Conservation (phyloP, 208 protist genomes). For the Balamuthia mandrillaris region DNA sequence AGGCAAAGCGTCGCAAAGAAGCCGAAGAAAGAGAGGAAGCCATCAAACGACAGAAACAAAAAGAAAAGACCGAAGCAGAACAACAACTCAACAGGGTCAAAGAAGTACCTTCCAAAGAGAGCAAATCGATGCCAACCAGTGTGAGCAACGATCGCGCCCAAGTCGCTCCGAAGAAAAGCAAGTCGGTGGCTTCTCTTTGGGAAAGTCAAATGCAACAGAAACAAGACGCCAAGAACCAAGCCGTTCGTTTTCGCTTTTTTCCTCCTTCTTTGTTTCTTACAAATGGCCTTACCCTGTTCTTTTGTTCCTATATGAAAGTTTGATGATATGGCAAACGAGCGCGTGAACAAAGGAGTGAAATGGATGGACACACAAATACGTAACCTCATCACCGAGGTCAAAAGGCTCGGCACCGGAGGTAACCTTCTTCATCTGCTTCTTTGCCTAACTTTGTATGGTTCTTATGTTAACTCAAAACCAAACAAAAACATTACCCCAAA, state of each 20-base stretch:
- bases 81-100: not conserved
- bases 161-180: too few species aligned
- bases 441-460: too few species aligned
- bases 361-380: slow-evolving; percentile 41
- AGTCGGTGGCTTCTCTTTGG: slow-evolving; percentile 9
- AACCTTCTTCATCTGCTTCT: too few species aligned
- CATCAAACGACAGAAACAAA: not conserved
- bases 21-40: not conserved
- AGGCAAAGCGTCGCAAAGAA: too few species aligned
- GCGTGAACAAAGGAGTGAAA: slow-evolving; percentile 20
- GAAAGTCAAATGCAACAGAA: slow-evolving; percentile 1
- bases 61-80: not conserved
- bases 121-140: too few species aligned
- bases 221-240: not conserved
- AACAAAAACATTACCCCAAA: too few species aligned
- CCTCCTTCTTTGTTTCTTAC: not conserved
- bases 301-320: not conserved
- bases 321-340: not conserved
- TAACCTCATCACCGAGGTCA: not conserved
- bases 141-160: too few species aligned
- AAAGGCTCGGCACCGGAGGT: slow-evolving; percentile 26
- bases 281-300: not conserved
- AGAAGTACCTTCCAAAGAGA: not conserved
- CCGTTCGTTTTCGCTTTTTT: not conserved
- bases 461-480: too few species aligned